Conservation (phyloP, 1,139 yeast genomes). For the Candida mesenterica region DNA sequence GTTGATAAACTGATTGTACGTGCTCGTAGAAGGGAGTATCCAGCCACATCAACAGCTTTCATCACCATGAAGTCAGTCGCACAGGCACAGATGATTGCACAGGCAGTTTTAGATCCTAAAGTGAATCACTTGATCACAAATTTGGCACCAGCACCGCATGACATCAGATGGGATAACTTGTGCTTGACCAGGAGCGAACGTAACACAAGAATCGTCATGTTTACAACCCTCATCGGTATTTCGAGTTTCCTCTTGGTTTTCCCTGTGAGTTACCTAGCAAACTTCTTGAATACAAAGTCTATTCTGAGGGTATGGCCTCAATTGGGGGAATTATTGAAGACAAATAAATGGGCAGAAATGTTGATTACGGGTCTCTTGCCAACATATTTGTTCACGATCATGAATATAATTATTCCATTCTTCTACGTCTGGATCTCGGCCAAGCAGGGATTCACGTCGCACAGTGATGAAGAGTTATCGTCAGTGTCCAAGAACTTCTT, state of each 20-base stretch:
- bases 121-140: conserved; percentile 69
- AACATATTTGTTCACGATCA: conserved; percentile 66
- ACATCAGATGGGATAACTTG: conserved; percentile 76
- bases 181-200: conserved; percentile 59
- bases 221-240: conserved; percentile 63
- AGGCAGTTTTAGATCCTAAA: conserved; percentile 79
- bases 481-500: conserved; percentile 76
- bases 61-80: conserved; percentile 84
- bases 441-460: conserved; percentile 68
- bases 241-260: conserved; percentile 65
- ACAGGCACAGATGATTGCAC: conserved; percentile 87
- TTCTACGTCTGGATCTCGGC: conserved; percentile 65
- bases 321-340: conserved; percentile 59
- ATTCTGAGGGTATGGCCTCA: conserved; percentile 72
- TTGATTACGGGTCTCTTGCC: conserved; percentile 78
- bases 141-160: conserved; percentile 87
- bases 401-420: conserved; percentile 68
- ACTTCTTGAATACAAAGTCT: conserved; percentile 65
- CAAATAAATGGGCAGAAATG: conserved; percentile 57
- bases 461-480: conserved; percentile 74
- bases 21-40: conserved; percentile 60
- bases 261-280: conserved; percentile 73
- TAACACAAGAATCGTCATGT: conserved; percentile 55
- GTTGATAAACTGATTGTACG: conserved; percentile 57
- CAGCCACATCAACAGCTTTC: conserved; percentile 66